Evolutionary conservation across 306 rosid genomes (phyloP).

Genomic region (Herpetospermum pedunculosum): DNA sequence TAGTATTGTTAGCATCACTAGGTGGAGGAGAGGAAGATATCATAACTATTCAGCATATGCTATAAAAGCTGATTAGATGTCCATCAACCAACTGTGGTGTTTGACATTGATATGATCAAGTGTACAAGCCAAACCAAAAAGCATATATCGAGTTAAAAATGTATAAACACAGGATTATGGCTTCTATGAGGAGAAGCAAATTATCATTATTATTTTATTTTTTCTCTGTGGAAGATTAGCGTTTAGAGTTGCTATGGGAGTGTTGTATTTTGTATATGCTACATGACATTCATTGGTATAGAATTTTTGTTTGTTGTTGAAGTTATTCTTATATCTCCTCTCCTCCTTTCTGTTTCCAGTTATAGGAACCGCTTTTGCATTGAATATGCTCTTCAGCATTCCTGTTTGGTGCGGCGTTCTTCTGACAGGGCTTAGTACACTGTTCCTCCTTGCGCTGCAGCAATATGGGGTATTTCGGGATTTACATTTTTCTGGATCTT

Average conservation of each 20-base stretch:
- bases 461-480: slow-evolving; percentile 77
- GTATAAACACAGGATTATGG: neutral
- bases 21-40: neutral
- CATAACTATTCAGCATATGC: neutral
- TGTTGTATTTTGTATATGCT: neutral
- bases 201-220: neutral
- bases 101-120: neutral
- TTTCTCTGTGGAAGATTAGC: neutral
- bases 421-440: slow-evolving; percentile 45
- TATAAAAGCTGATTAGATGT: neutral
- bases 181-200: neutral
- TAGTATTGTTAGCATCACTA: neutral
- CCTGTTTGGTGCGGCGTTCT: slow-evolving; percentile 50
- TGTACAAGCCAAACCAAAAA: neutral
- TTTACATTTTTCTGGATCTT: slow-evolving; percentile 3
- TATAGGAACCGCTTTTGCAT: slow-evolving; percentile 57
- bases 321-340: neutral
- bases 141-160: neutral
- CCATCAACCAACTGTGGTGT: neutral
- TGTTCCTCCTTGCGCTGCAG: slow-evolving; percentile 50
- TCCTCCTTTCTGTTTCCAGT: slow-evolving; percentile 22
- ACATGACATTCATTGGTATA: neutral
- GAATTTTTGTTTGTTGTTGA: neutral
- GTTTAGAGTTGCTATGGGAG: neutral
- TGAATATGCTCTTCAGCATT: slow-evolving; percentile 51